These are phyloP conservation scores for Dothistroma pini DNA, from an alignment of 2,329 filamentous ascomycete genomes.

Conservation along the genomic window DNA sequence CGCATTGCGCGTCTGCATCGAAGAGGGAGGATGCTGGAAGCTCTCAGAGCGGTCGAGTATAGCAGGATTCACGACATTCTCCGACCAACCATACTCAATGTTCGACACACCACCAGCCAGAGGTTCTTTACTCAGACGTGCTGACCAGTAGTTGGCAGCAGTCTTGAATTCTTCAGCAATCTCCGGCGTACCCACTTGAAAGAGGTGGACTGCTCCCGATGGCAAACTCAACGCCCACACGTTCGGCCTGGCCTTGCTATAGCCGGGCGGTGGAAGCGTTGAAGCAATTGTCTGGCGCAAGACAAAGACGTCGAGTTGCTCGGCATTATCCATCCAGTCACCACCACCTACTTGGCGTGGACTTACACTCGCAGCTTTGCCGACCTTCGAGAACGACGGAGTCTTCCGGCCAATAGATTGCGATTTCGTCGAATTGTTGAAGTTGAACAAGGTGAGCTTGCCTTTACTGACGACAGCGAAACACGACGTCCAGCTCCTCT, in stretches of 20 bases:
- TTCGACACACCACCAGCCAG: constrained; percentile 91
- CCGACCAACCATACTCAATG: constrained; percentile 96
- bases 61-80: constrained; percentile 64
- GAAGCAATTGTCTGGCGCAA: constrained; percentile 90
- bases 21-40: constrained; percentile 32
- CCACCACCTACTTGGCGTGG: constrained; percentile 82
- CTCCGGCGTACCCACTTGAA: constrained; percentile 92
- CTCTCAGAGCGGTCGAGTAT: constrained; percentile 35
- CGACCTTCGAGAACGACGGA: constrained; percentile 28
- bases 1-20: constrained; percentile 25
- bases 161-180: constrained; percentile 92
- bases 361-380: constrained; percentile 38
- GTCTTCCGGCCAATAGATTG: constrained; percentile 37
- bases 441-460: constrained; percentile 90
- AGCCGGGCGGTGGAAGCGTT: constrained; percentile 82
- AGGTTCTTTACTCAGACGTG: constrained; percentile 87
- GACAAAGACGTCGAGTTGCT: constrained; percentile 80
- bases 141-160: constrained; percentile 97
- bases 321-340: constrained; percentile 97
- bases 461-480: constrained; percentile 97
- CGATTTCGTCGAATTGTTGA: constrained; percentile 64
- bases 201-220: constrained; percentile 92
- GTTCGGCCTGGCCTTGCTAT: constrained; percentile 83
- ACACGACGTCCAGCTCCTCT: constrained; percentile 89
- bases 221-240: constrained; percentile 93